Evolutionary conservation across 2,329 filamentous ascomycete genomes (phyloP).

Genomic region (Ophiostoma ips): DNA sequence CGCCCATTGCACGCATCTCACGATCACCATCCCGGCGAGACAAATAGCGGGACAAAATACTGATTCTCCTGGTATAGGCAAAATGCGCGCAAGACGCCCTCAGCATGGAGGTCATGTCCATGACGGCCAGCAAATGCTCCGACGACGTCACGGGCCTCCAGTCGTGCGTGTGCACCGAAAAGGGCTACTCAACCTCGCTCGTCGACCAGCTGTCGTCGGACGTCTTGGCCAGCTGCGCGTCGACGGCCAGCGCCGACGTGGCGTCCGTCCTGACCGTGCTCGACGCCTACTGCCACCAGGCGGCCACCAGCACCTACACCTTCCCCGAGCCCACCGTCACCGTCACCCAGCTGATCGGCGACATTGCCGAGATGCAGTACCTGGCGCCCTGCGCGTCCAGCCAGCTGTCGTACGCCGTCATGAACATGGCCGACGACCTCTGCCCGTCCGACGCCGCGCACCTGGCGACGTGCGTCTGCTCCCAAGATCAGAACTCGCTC

Average conservation of each 20-base stretch:
- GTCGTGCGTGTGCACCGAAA: conserved; percentile 38
- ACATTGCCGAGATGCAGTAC: conserved; percentile 29
- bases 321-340: conserved; percentile 31
- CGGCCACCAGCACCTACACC: conserved; percentile 15
- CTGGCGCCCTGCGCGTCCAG: conserved; percentile 30
- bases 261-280: conserved; percentile 32
- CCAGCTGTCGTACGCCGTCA: conserved; percentile 26
- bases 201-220: conserved; percentile 25
- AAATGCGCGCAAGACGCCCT: conserved; percentile 35
- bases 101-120: conserved; percentile 27
- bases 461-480: conserved; percentile 37
- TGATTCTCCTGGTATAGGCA: too few relatives aligned
- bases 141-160: conserved; percentile 31
- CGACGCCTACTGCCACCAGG: conserved; percentile 35
- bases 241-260: conserved; percentile 32
- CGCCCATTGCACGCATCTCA: too few relatives aligned
- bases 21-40: too few relatives aligned
- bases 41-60: not conserved
- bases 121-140: conserved; percentile 31
- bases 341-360: conserved; percentile 35
- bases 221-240: conserved; percentile 30
- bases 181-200: conserved; percentile 26
- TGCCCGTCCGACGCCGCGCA: conserved; percentile 18
- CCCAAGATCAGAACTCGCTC: conserved; percentile 34
- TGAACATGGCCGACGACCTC: conserved; percentile 20